Evolutionary conservation across 139 green algal genomes (phyloP).

Genomic region (Picochlorum sp.): DNA sequence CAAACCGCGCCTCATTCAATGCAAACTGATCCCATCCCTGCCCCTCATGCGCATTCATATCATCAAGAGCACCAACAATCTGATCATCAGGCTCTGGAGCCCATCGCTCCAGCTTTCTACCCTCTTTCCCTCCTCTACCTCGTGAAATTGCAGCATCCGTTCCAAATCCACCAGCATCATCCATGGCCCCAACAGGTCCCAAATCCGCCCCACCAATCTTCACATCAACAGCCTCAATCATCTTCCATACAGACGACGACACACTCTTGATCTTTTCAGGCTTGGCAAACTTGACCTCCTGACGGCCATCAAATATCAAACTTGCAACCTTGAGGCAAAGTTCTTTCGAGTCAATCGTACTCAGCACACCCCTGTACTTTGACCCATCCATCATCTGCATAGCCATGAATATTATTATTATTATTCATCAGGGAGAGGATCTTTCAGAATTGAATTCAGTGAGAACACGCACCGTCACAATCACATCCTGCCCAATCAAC

Average conservation of each 20-base stretch:
- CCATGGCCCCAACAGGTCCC: constrained; percentile 10
- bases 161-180: constrained; percentile 49
- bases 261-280: constrained; percentile 28
- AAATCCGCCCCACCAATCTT: constrained; percentile 49
- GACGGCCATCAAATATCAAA: constrained; percentile 26
- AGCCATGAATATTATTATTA: neutral
- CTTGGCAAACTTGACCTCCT: constrained; percentile 6
- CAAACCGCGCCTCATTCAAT: constrained; percentile 75
- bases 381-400: constrained; percentile 42
- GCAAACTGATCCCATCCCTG: constrained; percentile 86
- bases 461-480: constrained; percentile 1
- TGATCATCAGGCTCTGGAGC: constrained; percentile 34
- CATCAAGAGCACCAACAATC: constrained; percentile 16
- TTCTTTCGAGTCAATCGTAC: constrained; percentile 29
- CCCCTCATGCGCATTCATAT: constrained; percentile 1
- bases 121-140: constrained; percentile 43
- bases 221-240: constrained; percentile 57
- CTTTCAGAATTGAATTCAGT: neutral
- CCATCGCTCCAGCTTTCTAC: constrained; percentile 69
- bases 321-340: constrained; percentile 55
- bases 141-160: constrained; percentile 68
- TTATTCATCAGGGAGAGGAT: too few species aligned
- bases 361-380: constrained; percentile 65
- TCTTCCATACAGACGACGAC: constrained; percentile 28
- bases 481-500: constrained; percentile 5